Evolutionary conservation across 1,284 basidiomycete genomes (phyloP), one percentile per base, ranked within the genome.

Genomic region (Trametes hirsuta): DNA sequence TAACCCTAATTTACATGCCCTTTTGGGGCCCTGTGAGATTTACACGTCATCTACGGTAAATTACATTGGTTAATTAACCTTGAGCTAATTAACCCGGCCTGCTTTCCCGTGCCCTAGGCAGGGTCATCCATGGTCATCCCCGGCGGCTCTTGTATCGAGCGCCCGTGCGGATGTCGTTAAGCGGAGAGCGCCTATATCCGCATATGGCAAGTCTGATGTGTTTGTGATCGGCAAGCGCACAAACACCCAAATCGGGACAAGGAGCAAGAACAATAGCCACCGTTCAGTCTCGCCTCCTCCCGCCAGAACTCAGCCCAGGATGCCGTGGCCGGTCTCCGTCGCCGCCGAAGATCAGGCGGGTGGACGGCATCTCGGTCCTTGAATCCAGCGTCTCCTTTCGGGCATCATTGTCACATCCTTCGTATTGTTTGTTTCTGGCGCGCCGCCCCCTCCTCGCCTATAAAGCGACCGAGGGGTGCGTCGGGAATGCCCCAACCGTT

Each of bases 371-470:
- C 35, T 37, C 30, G 30, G 30, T 34, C 14, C 34, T 40, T 36
- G 30, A 5, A 37, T 14, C 42, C 37, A 30, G 49, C 50, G 49
- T 35, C 49, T 58, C 18, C 42, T 12, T 35, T 12, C 42, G 48
- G 48, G 49, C 34, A 50, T 58, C 48, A 58, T 58, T 58, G 56
- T 58, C 36, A 39, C 49, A 47, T 14, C 22, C 41, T 42, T 18
- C 44, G 59, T 60, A 65, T 65, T 65, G 63, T 64, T 18, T 48
- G n/a, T 40, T 25, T 15, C 59, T n/a, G 37, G 50, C 54, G 45
- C 56, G 14, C 48, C 21, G 22, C 25, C 49, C 24, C 53, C 41
- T 12, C 39, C 3, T 45, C 18, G 18, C n/a, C 30, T 65, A 62
- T 64, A 65, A 62, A 65, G 24, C 18, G 41, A 24, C 15, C 8